Percentiles rank a stretch among this genome's conserved stretches.
These are phyloP conservation scores for Ustulina deusta DNA, from an alignment of 2,329 filamentous ascomycete species.

Conservation along the genomic window DNA sequence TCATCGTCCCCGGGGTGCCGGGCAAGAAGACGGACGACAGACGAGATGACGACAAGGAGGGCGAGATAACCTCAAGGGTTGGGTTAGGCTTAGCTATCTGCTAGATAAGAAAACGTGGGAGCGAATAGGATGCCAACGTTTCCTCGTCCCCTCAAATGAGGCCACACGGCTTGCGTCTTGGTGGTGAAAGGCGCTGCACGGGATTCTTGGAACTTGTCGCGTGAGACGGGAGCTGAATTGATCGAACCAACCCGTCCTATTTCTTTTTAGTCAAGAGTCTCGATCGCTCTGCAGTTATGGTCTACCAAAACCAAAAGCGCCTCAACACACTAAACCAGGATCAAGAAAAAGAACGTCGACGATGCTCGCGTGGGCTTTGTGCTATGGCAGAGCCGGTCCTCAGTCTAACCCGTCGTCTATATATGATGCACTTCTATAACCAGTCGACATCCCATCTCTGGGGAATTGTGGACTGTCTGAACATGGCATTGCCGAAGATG, in stretches of 20 bases:
- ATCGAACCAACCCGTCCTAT: slow-evolving; percentile 18
- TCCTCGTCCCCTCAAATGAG: slow-evolving; percentile 39
- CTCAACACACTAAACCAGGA: slow-evolving; percentile 9
- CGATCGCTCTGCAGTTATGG: slow-evolving; percentile 29
- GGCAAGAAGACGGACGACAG: slow-evolving; percentile 37
- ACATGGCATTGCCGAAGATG: slow-evolving; percentile 26
- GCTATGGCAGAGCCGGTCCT: slow-evolving; percentile 5
- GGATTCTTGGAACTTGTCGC: slow-evolving; percentile 36
- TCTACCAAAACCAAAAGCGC: slow-evolving; percentile 15
- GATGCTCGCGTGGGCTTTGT: slow-evolving; percentile 15
- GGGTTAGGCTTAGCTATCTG: slow-evolving; percentile 39
- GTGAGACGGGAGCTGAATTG: slow-evolving; percentile 30
- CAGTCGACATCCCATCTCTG: neutral
- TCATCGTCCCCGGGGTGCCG: slow-evolving; percentile 42
- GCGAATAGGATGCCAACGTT: slow-evolving; percentile 46
- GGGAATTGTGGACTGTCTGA: slow-evolving; percentile 17
- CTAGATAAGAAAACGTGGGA: slow-evolving; percentile 47
- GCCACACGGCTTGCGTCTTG: slow-evolving; percentile 42
- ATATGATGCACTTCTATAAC: neutral
- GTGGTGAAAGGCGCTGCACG: slow-evolving; percentile 19
- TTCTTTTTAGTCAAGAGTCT: slow-evolving; percentile 30
- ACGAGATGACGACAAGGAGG: slow-evolving; percentile 38
- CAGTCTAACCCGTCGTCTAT: slow-evolving; percentile 8
- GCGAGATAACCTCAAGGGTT: slow-evolving; percentile 44
- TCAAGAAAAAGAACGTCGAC: slow-evolving; percentile 12